These are phyloP conservation scores for Hylodesmum podocarpum DNA, from an alignment of 306 rosid species.

Conservation along the genomic window DNA sequence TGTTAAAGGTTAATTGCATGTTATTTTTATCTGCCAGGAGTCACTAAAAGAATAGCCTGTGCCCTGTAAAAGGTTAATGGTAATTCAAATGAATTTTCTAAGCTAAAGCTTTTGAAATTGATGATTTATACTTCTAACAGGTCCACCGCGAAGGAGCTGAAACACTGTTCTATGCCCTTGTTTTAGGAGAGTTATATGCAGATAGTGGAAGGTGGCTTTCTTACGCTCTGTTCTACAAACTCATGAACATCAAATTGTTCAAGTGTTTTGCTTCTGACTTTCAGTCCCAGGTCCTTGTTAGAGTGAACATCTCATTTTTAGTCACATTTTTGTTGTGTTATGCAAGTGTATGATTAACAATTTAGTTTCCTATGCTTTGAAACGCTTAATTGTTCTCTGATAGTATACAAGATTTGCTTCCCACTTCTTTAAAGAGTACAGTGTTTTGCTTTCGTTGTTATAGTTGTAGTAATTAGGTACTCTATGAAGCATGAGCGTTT, in stretches of 20 bases:
- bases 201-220: background rate
- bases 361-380: background rate
- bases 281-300: background rate
- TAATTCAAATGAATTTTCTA: constrained; percentile 6
- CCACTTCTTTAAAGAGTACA: background rate
- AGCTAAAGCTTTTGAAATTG: constrained; percentile 12
- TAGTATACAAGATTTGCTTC: background rate
- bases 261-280: constrained; percentile 2
- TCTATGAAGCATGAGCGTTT: background rate
- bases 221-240: constrained; percentile 17
- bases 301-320: background rate
- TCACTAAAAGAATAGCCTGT: background rate
- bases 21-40: constrained; percentile 19
- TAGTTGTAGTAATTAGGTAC: background rate
- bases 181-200: constrained; percentile 23
- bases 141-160: constrained; percentile 28
- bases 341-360: constrained; percentile 2
- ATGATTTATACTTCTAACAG: constrained; percentile 26
- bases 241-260: background rate
- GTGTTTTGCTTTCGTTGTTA: background rate
- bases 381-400: background rate
- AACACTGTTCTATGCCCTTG: background rate
- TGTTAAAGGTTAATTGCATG: background rate
- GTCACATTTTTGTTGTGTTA: background rate
- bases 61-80: background rate